Evolutionary conservation across 2,329 filamentous ascomycete genomes (phyloP), one percentile per base, ranked within the genome.

Genomic region (Neonectria ditissima): DNA sequence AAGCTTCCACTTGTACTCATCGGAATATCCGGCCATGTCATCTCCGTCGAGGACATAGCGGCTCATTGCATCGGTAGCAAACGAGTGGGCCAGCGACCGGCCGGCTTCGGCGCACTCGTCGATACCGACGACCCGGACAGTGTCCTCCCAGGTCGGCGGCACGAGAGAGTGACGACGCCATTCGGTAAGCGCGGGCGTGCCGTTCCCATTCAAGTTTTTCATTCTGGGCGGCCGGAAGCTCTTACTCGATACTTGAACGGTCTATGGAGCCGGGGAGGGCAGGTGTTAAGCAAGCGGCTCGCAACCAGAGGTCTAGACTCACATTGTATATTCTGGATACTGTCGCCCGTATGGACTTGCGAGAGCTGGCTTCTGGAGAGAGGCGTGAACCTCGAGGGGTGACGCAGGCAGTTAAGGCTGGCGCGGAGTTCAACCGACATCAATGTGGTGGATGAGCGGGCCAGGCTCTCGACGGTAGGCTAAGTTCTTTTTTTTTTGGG

Each of bases 41-140:
- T 90, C 88, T 48, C 89, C 88, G 74, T 92, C 87, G 72, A 94
- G 83, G 73, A 93, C 89, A 80, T 95, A 96, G 76, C 87, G 84
- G 65, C 89, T 89, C 66, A 93, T 86, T 62, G 92, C 87, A 77
- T 96, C 92, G 65, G 89, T 83, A 62, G 87, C 89, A 80, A 97
- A 96, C 67, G 92, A 90, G 76, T 93, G 88, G 50, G 92, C 90
- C 69, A 97, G 86, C 73, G 90, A 89, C 37, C 86, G 81, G 26
- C 89, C 91, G 32, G 91, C 92, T 75, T 89, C 86, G 75, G 89
- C 89, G 81, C 88, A 91, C 80, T 94, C 91, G 61, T 84, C 81
- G 74, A 90, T 85, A 66, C 82, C 81, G 68, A 94, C 81, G 63
- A 86, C 77, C 66, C 92, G 91, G 71, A 93, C 85, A 55, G 81